Evolutionary conservation across 2,329 filamentous ascomycete species (phyloP), one percentile per base, ranked within the genome.

Genomic region (Curvularia sp.): DNA sequence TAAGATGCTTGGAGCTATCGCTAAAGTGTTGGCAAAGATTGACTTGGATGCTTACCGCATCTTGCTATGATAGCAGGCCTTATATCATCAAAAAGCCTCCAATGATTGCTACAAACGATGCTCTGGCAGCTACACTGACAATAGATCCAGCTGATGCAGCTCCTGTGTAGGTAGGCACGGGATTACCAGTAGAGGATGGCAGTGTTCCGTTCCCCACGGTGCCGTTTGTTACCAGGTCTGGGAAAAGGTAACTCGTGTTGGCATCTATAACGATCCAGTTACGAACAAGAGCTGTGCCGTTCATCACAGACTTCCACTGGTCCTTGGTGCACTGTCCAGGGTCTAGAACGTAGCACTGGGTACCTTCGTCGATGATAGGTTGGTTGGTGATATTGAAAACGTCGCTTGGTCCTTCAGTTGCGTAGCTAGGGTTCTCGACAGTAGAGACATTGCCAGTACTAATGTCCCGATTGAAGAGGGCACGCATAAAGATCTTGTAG

Each of bases 401-500:
- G 49, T 75, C 77, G 4, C 68, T 66, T 3, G 75, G 79, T 3
- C 75, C 81, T 59, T 60, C 41, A 3, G 69, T 69, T 0, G 60
- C 49, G 43, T 74, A 75, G 2, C 78, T 81, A 4, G 74, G 71
- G 55, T 83, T 83, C 6, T 66, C 57, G 0, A 60, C 70, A 1
- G 78, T 81, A 6, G 75, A 74, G 0, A 80, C 67, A 41, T 78
- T 79, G 0, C 86, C 86, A 2, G 85, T 87, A 0, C 84, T 82
- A 48, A 88, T 75, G 49, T 84, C 82, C 10, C 75, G 77, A 41
- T 83, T 82, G 62, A 79, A 73, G 9, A 85, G 80, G 33, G 83
- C 77, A n/a, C 84, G 79, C 12, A 78, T 78, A 67, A 86, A 86
- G 58, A 85, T 79, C 4, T 77, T 80, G 67, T 82, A 85, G 0